Evolutionary conservation across 2,329 filamentous ascomycete species (phyloP), one percentile per base, ranked within the genome.

Genomic region (Ambrosiella cleistominuta): DNA sequence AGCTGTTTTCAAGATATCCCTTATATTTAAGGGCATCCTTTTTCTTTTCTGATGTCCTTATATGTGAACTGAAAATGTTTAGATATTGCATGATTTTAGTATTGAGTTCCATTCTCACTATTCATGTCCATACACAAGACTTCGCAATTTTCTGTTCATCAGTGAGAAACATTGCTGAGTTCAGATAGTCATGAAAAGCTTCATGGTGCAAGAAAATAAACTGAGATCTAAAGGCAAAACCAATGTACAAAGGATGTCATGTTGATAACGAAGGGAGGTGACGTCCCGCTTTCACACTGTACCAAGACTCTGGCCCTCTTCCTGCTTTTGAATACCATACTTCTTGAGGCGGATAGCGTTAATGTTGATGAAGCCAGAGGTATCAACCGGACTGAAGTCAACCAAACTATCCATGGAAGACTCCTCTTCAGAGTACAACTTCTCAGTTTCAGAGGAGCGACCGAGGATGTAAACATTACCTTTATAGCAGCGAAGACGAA

Each of bases 261-360:
- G 37, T 53, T 53, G 37, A 53, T 17, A 53, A 13, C 9, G 9
- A 40, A 12, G 27, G 15, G 27, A 19, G n/a, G 12, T 42, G 17
- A 15, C n/a, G 38, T 54, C 19, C n/a, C 40, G 52, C 39, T 42
- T 57, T 42, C 54, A 60, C 13, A 35, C 44, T n/a, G 27, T 54
- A 13, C 58, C 58, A 57, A 60, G 36, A 49, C 54, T 44, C 69
- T 71, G 62, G 57, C 66, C 66, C 40, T 69, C 63, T 63, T 64
- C 63, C 53, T 67, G 67, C 66, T 69, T 70, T 52, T 61, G 57
- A 36, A 35, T 61, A 35, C 66, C 66, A 37, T 69, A 68, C 64
- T 71, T 83, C 70, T 81, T 72, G 54, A 85, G 71, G 50, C 79
- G 74, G 63, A 85, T 85, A 62, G 79, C 79, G 66, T 91, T 76